Evolutionary conservation across 225 moss, liverwort and hornwort genomes (phyloP).

Genomic region (Climacium dendroides): DNA sequence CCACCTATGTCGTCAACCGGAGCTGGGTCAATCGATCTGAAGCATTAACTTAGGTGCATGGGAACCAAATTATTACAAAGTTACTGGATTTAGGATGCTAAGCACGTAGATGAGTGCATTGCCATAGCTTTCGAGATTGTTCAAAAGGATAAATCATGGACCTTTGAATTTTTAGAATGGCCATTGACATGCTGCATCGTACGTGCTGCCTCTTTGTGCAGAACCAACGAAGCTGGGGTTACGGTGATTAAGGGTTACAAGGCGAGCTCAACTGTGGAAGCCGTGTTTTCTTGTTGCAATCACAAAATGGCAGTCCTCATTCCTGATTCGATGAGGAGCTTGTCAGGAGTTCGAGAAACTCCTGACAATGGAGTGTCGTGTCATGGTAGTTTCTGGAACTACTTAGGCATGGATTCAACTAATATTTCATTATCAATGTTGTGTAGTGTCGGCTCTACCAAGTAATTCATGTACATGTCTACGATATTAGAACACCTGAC

Average conservation of each 20-base stretch:
- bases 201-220: neutral
- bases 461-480: neutral
- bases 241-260: neutral
- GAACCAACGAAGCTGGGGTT: constrained; percentile 29
- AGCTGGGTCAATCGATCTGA: neutral
- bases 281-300: neutral
- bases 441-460: neutral
- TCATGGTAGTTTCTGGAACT: neutral
- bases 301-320: neutral
- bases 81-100: neutral
- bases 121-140: neutral
- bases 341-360: neutral
- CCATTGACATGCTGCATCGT: neutral
- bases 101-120: neutral
- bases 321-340: neutral
- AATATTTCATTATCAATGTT: neutral
- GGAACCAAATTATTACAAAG: neutral
- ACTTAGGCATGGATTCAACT: neutral
- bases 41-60: neutral
- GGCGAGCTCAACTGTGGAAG: neutral
- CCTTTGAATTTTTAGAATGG: neutral
- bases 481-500: neutral
- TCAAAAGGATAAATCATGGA: neutral
- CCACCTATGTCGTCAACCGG: neutral
- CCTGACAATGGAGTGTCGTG: neutral